phyloP scores from a whole-genome alignment of 1,139 yeast species.

The Komagataea norvegica region DNA sequence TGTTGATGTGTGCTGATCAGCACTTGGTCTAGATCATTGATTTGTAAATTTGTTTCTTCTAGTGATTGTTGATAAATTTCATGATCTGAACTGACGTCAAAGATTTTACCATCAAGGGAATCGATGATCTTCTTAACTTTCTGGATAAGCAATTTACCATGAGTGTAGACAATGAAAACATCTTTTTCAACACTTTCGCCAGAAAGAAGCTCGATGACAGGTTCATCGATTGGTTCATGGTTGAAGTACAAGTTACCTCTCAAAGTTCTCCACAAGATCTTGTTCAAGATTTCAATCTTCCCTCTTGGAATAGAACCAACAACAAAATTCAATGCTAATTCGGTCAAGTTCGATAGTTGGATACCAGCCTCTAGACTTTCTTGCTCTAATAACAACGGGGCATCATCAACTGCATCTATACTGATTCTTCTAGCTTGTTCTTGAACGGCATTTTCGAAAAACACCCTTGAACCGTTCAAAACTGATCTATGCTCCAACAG shows the following conservation, averaged over 20 bases:
- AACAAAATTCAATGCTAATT: slow-evolving; percentile 40
- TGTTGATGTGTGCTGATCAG: slow-evolving; percentile 53
- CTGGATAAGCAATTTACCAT: slow-evolving; percentile 55
- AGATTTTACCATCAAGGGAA: slow-evolving; percentile 61
- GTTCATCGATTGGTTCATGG: slow-evolving; percentile 53
- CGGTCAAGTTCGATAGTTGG: slow-evolving; percentile 27
- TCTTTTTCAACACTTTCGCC: slow-evolving; percentile 46
- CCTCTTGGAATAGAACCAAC: slow-evolving; percentile 63
- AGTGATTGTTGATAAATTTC: slow-evolving; percentile 32
- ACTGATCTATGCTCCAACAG: slow-evolving; percentile 49
- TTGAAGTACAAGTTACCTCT: slow-evolving; percentile 70
- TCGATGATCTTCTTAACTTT: slow-evolving; percentile 58
- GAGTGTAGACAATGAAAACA: slow-evolving; percentile 64
- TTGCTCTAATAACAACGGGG: slow-evolving; percentile 27
- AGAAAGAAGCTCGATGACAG: slow-evolving; percentile 32
- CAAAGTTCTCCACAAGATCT: slow-evolving; percentile 66
- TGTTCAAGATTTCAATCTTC: slow-evolving; percentile 57
- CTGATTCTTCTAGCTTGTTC: slow-evolving; percentile 28
- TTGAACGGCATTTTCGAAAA: slow-evolving; percentile 24
- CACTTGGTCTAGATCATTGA: slow-evolving; percentile 57
- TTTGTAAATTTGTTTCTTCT: slow-evolving; percentile 39
- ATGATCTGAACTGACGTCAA: slow-evolving; percentile 25
- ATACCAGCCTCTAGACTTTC: slow-evolving; percentile 27
- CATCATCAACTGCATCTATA: slow-evolving; percentile 43
- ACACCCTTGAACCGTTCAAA: slow-evolving; percentile 40